phyloP scores from a whole-genome alignment of 2,329 filamentous ascomycete genomes.

The Colletotrichum sansevieriae region DNA sequence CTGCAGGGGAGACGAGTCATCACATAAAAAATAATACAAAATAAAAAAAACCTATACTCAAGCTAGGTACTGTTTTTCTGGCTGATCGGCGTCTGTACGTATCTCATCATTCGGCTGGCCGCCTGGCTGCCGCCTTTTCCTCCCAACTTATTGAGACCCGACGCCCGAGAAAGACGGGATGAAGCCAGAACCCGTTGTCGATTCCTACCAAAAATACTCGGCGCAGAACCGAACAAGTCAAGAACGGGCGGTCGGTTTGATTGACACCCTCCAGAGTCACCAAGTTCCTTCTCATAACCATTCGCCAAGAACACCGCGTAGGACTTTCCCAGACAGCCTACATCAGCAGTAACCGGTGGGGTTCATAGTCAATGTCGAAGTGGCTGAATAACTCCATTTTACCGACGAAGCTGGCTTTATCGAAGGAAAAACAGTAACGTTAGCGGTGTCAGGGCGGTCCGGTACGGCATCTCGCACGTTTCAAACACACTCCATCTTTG shows the following conservation, averaged over 20 bases:
- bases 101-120: constrained; percentile 7
- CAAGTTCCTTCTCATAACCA: no score
- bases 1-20: constrained; percentile 16
- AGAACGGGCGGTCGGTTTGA: background rate
- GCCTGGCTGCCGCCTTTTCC: constrained; percentile 10
- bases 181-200: constrained; percentile 27
- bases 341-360: no score
- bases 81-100: background rate
- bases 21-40: no score
- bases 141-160: constrained; percentile 26
- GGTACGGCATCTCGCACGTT: constrained; percentile 20
- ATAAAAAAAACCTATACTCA: background rate
- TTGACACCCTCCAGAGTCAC: no score
- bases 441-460: background rate
- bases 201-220: background rate
- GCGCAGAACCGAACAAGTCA: background rate
- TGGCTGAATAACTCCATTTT: no score
- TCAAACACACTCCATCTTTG: constrained; percentile 22
- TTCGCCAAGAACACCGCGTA: no score
- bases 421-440: background rate
- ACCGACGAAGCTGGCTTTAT: no score
- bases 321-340: no score
- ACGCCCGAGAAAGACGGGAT: constrained; percentile 23
- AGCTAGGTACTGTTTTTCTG: background rate
- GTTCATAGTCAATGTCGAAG: no score